Evolutionary conservation across 2,329 filamentous ascomycete species (phyloP).

Genomic region (Cucurbitaria berberidis): DNA sequence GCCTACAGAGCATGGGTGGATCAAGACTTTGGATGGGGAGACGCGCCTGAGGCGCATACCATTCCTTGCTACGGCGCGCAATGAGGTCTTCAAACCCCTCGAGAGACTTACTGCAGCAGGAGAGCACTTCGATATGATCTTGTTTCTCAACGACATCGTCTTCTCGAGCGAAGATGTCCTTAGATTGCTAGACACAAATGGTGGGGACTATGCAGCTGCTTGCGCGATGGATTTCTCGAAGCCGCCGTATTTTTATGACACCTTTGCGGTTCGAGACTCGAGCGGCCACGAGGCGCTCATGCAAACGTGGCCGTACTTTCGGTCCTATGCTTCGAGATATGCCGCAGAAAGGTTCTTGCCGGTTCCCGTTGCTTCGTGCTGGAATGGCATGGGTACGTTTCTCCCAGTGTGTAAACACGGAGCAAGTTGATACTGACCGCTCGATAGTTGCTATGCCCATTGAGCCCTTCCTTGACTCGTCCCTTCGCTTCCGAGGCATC

Average conservation of each 20-base stretch:
- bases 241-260: slow-evolving; percentile 65
- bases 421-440: neutral
- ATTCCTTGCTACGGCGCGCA: slow-evolving; percentile 69
- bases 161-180: slow-evolving; percentile 65
- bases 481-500: slow-evolving; percentile 68
- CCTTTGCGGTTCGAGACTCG: slow-evolving; percentile 65
- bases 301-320: slow-evolving; percentile 67
- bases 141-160: slow-evolving; percentile 69
- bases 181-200: slow-evolving; percentile 62
- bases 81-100: slow-evolving; percentile 67
- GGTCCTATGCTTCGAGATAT: slow-evolving; percentile 57
- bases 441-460: slow-evolving; percentile 42
- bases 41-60: slow-evolving; percentile 70
- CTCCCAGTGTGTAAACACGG: neutral
- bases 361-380: slow-evolving; percentile 68
- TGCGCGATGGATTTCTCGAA: slow-evolving; percentile 67
- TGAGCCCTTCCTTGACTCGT: slow-evolving; percentile 29
- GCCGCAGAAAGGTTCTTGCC: slow-evolving; percentile 58
- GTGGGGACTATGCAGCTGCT: slow-evolving; percentile 65
- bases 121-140: slow-evolving; percentile 61
- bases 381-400: slow-evolving; percentile 64
- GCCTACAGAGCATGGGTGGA: slow-evolving; percentile 61
- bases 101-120: slow-evolving; percentile 58
- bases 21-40: slow-evolving; percentile 57
- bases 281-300: slow-evolving; percentile 59